These are phyloP conservation scores for Pichia californica DNA, from an alignment of 805 yeast species.

Conservation along the genomic window DNA sequence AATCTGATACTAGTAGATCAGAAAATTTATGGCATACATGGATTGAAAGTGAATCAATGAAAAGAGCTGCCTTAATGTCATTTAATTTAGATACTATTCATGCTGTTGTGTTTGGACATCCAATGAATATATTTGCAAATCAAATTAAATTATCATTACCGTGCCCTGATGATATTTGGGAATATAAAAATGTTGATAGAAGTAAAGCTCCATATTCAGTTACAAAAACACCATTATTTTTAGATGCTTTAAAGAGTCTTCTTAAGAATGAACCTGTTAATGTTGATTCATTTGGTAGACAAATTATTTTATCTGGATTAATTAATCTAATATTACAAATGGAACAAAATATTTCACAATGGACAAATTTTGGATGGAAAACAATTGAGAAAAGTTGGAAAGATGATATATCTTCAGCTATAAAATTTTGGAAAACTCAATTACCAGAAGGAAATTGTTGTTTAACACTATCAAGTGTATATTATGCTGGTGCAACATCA, in stretches of 20 bases:
- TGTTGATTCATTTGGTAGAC: constrained; percentile 51
- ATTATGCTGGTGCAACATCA: constrained; percentile 9
- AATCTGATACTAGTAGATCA: constrained; percentile 22
- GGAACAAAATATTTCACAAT: constrained; percentile 50
- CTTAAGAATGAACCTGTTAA: constrained; percentile 39
- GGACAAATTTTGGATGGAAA: constrained; percentile 31
- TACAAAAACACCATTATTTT: constrained; percentile 22
- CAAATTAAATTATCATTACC: constrained; percentile 53
- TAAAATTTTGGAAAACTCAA: constrained; percentile 54
- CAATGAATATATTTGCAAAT: constrained; percentile 41
- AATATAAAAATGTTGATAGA: constrained; percentile 18
- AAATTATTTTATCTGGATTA: constrained; percentile 55
- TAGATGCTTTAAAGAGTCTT: constrained; percentile 27
- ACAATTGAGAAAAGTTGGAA: constrained; percentile 45
- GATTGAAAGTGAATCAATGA: constrained; percentile 71
- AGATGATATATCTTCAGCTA: constrained; percentile 52
- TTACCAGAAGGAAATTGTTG: constrained; percentile 19
- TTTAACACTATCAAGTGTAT: constrained; percentile 13
- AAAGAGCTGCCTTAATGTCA: constrained; percentile 68
- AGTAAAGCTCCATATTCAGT: constrained; percentile 16
- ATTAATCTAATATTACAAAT: constrained; percentile 55
- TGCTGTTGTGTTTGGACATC: constrained; percentile 68
- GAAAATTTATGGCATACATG: constrained; percentile 42
- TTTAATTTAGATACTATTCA: constrained; percentile 69
- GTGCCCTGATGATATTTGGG: constrained; percentile 52